Percentiles rank a stretch among this genome's conserved stretches.
These are phyloP conservation scores for Nicotiana obtusifolia DNA, from an alignment of 257 asterid species.

Conservation along the genomic window DNA sequence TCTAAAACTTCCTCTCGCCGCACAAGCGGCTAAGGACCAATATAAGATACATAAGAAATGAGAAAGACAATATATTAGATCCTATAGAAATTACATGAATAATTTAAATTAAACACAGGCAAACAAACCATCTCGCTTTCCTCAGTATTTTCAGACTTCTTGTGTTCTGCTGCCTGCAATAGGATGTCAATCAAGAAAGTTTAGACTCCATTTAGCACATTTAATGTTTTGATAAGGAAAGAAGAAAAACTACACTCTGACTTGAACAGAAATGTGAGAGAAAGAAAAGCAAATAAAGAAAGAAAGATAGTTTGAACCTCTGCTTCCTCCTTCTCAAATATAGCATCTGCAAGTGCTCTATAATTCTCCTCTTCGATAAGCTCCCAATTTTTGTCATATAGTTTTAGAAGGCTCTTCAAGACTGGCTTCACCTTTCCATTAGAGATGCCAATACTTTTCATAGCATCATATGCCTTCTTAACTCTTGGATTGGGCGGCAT, in stretches of 20 bases:
- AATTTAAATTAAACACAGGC: not conserved
- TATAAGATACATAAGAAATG: not conserved
- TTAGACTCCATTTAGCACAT: not conserved
- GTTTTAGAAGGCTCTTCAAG: slow-evolving; percentile 21
- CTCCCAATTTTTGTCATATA: slow-evolving; percentile 22
- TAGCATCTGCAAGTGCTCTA: slow-evolving; percentile 22
- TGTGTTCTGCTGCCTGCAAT: slow-evolving; percentile 7
- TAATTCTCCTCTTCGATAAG: slow-evolving; percentile 23
- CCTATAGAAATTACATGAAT: not conserved
- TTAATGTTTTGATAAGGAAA: not conserved
- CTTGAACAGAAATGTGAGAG: not conserved
- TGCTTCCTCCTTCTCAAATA: slow-evolving; percentile 20
- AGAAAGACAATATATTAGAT: not conserved
- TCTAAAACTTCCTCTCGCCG: slow-evolving; percentile 30
- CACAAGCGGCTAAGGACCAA: not conserved
- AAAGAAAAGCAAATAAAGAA: not conserved
- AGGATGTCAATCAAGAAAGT: slow-evolving; percentile 3
- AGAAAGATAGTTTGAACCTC: slow-evolving; percentile 14
- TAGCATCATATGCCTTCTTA: slow-evolving; percentile 17
- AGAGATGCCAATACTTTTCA: slow-evolving; percentile 13
- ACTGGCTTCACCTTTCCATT: slow-evolving; percentile 15
- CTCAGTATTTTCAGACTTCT: slow-evolving; percentile 12
- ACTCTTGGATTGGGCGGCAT: slow-evolving; percentile 20
- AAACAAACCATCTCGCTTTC: not conserved
- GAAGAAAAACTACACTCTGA: not conserved